A percentile compares a stretch with the other conserved stretches of the same genome.
Evolutionary conservation across 768 basidiomycete species (phyloP).

Genomic region (Pleurotus tuoliensis): DNA sequence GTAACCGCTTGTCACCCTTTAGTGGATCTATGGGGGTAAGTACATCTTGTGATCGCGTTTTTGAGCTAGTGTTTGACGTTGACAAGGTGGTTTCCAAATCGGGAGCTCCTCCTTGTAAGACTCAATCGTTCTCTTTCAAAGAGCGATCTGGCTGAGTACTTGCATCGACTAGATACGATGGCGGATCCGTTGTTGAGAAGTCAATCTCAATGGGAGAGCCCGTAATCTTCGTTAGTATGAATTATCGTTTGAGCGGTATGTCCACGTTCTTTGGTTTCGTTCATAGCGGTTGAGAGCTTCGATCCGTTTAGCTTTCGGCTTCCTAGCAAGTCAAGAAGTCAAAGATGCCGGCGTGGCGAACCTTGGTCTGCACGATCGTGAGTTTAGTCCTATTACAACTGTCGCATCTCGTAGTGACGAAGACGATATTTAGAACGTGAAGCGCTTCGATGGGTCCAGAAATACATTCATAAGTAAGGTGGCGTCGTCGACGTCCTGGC

Average conservation of each 20-base stretch:
- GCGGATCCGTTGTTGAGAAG: constrained; percentile 36
- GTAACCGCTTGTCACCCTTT: background rate
- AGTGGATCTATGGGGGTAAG: constrained; percentile 46
- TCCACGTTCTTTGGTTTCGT: no score
- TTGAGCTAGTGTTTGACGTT: background rate
- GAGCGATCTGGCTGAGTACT: background rate
- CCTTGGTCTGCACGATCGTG: constrained; percentile 57
- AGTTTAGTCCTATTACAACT: background rate
- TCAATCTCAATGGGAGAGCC: constrained; percentile 41
- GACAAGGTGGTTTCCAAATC: constrained; percentile 16
- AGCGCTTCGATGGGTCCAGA: constrained; percentile 58
- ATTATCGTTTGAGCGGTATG: constrained; percentile 33
- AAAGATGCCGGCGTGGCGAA: constrained; percentile 45
- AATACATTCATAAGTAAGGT: constrained; percentile 41
- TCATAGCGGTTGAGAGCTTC: constrained; percentile 8
- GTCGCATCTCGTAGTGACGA: background rate
- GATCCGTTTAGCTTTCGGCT: constrained; percentile 31
- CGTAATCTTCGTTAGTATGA: constrained; percentile 49
- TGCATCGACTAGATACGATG: constrained; percentile 32
- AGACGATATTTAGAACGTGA: constrained; percentile 37
- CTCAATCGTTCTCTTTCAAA: background rate
- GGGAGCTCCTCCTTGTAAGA: constrained; percentile 15
- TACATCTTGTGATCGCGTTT: background rate
- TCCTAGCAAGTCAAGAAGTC: constrained; percentile 41
- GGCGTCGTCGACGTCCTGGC: no score